A percentile compares a stretch with the other conserved stretches of the same genome.
Conservation (phyloP, 352 stramenopile genomes). For the Globisporangium emineosum region DNA sequence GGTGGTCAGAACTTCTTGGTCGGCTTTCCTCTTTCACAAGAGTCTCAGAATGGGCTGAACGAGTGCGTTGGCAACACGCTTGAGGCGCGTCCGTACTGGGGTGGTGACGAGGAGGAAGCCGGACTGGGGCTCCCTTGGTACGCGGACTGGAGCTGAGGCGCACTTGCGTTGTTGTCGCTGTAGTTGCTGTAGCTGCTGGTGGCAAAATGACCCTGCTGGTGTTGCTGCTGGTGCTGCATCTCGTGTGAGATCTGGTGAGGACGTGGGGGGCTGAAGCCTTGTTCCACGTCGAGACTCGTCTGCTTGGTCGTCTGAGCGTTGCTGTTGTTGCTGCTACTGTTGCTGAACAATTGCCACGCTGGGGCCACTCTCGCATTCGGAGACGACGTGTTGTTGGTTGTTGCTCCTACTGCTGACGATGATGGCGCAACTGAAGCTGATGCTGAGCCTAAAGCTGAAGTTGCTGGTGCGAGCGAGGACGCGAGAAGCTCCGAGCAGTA, state of each 20-base stretch:
- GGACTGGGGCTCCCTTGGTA: not conserved
- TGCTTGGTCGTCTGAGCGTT: not conserved
- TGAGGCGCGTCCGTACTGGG: not conserved
- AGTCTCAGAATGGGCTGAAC: not conserved
- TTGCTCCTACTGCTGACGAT: not conserved
- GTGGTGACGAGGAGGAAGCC: not conserved
- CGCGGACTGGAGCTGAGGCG: not conserved
- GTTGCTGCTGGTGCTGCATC: conserved; percentile 4
- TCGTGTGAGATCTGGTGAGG: not conserved
- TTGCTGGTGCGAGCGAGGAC: conserved; percentile 21
- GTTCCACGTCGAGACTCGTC: conserved; percentile 12
- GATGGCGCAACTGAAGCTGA: not conserved
- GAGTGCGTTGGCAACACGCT: not conserved
- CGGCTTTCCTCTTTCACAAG: too few species aligned
- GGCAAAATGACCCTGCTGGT: not conserved
- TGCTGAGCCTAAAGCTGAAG: not conserved
- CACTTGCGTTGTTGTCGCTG: not conserved
- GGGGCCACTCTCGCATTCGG: conserved; percentile 32
- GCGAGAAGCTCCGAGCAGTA: conserved; percentile 43
- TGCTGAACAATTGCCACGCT: conserved; percentile 25
- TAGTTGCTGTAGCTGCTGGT: not conserved
- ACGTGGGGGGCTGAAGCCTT: conserved; percentile 9
- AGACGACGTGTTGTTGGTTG: conserved; percentile 9
- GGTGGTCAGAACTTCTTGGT: too few species aligned
- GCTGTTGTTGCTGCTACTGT: not conserved